Evolutionary conservation across 495 filamentous ascomycete species (phyloP).

Genomic region (Letharia columbiana): DNA sequence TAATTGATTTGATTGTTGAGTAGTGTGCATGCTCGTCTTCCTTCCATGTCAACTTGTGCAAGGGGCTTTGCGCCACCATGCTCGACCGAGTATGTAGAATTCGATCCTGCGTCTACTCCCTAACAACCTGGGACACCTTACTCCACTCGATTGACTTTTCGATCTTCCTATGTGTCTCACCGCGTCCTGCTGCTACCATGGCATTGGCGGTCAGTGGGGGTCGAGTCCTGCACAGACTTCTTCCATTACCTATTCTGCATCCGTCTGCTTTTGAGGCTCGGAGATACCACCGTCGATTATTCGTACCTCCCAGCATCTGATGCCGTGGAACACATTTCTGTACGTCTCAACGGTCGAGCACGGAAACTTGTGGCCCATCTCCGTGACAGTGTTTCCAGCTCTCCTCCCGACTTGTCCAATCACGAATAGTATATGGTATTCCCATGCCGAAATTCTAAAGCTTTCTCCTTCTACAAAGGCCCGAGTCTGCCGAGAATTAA

Average conservation of each 20-base stretch:
- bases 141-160: background rate
- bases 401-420: background rate
- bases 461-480: background rate
- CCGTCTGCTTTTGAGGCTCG: background rate
- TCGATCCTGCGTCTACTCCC: background rate
- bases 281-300: background rate
- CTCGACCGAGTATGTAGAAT: background rate
- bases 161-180: background rate
- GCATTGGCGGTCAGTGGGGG: background rate
- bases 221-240: background rate
- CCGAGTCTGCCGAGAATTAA: background rate
- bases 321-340: no score
- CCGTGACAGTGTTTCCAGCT: no score
- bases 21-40: background rate
- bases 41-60: background rate
- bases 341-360: no score
- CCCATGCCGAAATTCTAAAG: no score
- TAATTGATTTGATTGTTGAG: no score
- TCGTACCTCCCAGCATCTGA: no score
- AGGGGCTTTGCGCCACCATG: background rate
- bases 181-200: background rate
- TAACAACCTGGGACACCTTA: background rate
- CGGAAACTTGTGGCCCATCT: no score
- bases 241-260: background rate
- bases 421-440: background rate